Conservation (phyloP, 768 basidiomycete genomes). For the Podaxis sp. region DNA sequence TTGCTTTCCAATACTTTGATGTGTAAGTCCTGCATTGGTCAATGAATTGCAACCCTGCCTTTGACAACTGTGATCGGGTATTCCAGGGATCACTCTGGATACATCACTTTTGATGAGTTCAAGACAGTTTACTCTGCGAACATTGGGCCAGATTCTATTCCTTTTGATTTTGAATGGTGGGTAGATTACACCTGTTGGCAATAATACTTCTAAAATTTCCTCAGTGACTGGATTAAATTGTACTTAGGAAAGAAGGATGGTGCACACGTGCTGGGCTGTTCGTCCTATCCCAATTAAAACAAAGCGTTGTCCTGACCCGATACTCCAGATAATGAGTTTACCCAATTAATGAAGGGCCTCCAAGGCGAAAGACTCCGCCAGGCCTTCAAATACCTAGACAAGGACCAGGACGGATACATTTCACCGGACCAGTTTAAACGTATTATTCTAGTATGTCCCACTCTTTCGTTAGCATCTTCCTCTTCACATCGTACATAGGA, state of each 20-base stretch:
- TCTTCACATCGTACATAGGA: slow-evolving; percentile 46
- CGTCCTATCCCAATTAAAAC: slow-evolving; percentile 25
- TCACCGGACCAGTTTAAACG: slow-evolving; percentile 89
- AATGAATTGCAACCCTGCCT: neutral
- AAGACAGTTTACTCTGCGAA: slow-evolving; percentile 86
- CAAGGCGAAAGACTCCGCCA: slow-evolving; percentile 97
- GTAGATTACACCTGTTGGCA: slow-evolving; percentile 4
- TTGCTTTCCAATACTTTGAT: slow-evolving; percentile 95
- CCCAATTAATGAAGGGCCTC: slow-evolving; percentile 96
- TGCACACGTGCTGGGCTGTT: slow-evolving; percentile 87
- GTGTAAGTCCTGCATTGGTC: slow-evolving; percentile 52
- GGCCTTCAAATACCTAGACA: slow-evolving; percentile 89
- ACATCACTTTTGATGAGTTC: slow-evolving; percentile 92
- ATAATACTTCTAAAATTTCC: neutral
- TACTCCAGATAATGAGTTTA: slow-evolving; percentile 87
- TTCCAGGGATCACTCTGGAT: slow-evolving; percentile 80
- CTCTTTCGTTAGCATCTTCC: neutral
- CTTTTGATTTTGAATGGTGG: slow-evolving; percentile 93
- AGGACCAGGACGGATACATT: slow-evolving; percentile 91
- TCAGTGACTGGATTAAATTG: slow-evolving; percentile 91
- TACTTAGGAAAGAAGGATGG: slow-evolving; percentile 94
- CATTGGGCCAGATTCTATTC: slow-evolving; percentile 73
- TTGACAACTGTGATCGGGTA: slow-evolving; percentile 13
- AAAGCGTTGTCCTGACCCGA: neutral
- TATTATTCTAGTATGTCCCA: slow-evolving; percentile 77